Evolutionary conservation across 1,139 yeast species (phyloP), one percentile per base, ranked within the genome.

Genomic region (Pichia sp.): DNA sequence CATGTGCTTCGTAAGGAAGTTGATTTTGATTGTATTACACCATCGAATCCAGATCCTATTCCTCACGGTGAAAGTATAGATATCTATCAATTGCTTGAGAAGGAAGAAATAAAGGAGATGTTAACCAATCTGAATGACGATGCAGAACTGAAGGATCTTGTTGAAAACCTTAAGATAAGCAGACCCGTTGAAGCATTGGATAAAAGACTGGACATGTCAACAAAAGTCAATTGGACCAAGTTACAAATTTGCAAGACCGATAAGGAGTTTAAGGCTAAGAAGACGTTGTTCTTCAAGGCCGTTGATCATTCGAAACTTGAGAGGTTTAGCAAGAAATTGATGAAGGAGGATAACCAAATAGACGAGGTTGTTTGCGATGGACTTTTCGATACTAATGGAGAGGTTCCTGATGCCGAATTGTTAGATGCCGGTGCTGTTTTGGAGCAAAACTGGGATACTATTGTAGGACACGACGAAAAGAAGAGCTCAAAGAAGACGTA

Each of bases 1-100:
- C 74, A 69, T 45, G 84, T 91, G 2, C 63, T 93, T 46, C 66
- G 99, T 44, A 91, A 91, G 52, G 98, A 93, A 49, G 96, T 88
- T 7, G 74, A 75, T 42, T 63, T 86, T 66, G 87, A 82, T 44
- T 91, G 98, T 59, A 67, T 86, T 3, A 93, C 98, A 0, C 96
- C 96, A 0, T 85, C 96, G 0, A 82, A 86, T 48, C 77, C 81
- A 0, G 55, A 53, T 3, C 64, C 94, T 0, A 80, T 88, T 16
- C 72, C 81, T 1, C 80, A 79, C 5, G 99, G 99, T 11, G 87
- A 82, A 53, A 74, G 87, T 2, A 52, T 83, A 19, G 76, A 75
- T 47, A 86, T 93, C 22, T 51, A 47, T 17, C 52, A 64, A 31
- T 58, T 91, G 24, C 54, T 84, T 27, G 62, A 58, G 5, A 64